phyloP scores from a whole-genome alignment of 768 basidiomycete species.

The Phallus indusiatus region DNA sequence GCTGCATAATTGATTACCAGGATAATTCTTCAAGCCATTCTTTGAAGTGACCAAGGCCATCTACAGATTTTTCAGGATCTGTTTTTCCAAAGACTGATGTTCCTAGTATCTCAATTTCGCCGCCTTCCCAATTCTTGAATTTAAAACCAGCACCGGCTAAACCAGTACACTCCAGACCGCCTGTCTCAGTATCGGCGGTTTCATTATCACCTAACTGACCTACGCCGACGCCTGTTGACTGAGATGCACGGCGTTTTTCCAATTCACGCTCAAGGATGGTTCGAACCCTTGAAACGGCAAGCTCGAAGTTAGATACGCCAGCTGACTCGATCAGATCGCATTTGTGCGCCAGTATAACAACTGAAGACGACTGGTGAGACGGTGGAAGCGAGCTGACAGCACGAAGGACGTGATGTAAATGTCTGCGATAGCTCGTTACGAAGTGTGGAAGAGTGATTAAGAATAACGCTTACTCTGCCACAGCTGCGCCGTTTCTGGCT shows the following conservation, averaged over 20 bases:
- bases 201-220: constrained; percentile 65
- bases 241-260: constrained; percentile 61
- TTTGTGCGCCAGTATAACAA: constrained; percentile 72
- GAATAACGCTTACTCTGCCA: constrained; percentile 62
- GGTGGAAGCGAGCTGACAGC: constrained; percentile 65
- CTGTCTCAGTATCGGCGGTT: constrained; percentile 44
- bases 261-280: constrained; percentile 78
- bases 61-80: constrained; percentile 1
- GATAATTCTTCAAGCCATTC: constrained; percentile 5
- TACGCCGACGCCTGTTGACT: constrained; percentile 55
- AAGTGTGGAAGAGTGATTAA: constrained; percentile 3
- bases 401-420: constrained; percentile 65
- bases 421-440: constrained; percentile 30
- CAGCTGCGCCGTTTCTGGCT: constrained; percentile 61
- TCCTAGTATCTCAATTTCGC: constrained; percentile 60
- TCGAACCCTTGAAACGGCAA: constrained; percentile 62
- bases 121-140: constrained; percentile 79
- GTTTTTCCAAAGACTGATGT: constrained; percentile 34
- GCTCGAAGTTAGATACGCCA: constrained; percentile 26
- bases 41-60: constrained; percentile 1
- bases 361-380: constrained; percentile 47
- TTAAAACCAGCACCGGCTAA: constrained; percentile 46
- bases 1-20: neutral
- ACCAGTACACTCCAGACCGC: constrained; percentile 63
- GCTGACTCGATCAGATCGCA: constrained; percentile 47